Base-by-base conservation (phyloP, 208 protist genomes). In the Crithidia brevicula region DNA sequence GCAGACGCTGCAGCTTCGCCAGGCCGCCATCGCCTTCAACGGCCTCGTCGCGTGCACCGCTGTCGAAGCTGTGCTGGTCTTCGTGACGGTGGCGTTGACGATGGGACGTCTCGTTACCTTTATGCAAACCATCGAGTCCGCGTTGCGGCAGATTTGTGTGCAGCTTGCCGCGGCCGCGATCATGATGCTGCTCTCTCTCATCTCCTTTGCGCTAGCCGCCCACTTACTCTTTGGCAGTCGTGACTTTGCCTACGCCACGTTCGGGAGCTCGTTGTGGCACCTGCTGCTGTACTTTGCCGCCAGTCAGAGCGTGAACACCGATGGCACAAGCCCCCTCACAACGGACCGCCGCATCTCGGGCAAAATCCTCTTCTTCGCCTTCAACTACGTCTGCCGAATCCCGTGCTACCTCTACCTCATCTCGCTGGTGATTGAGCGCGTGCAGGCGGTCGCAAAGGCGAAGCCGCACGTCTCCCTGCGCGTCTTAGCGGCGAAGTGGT, bases 171-270 rank as follows among this genome's bases (percentile, higher is more conserved):
- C 45, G 15, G 60, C 58, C 2, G 50, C 56, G 11, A 59, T 31
- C 22, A 18, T 61, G n/a, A 45, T 72, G 15, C 15, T 68, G 42
- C 59, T 57, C 30, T n/a, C 50, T 16, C 10, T 54, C 42, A 13
- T 70, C 3, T 40, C 57, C 36, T 58, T 69, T 34, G 49, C 72
- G 10, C 51, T 72, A 8, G 65, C 64, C 34, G 40, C 65, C 38
- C 58, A 78, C 28, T 10, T 64, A 4, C 51, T 78, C 36, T 78
- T 51, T 27, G 72, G 72, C 5, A 46, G 65, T 38, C 67, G 66
- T 28, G 38, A 64, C 25, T 45, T 45, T 25, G 34, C 34, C 31
- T 79, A 50, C 45, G 25, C 43, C 51, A 34, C 27, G 15, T 15
- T 67, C 5, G 51, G 43, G 4, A 46, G 30, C 0, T 57, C 50